These are phyloP conservation scores for Apodospora peruviana DNA, from an alignment of 495 filamentous ascomycete species.

Conservation along the genomic window DNA sequence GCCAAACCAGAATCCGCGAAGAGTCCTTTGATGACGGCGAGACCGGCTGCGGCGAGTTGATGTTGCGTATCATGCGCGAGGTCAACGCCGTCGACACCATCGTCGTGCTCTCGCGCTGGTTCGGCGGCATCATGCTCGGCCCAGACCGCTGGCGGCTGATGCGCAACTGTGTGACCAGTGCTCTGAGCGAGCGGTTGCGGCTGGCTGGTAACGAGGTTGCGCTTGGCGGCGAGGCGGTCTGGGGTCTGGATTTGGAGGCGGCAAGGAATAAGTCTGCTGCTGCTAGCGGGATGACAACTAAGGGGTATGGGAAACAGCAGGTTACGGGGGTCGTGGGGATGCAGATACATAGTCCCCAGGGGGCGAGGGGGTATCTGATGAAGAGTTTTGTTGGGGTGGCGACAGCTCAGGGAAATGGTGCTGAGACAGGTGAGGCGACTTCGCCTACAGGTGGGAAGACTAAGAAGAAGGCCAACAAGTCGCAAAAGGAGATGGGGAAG, in stretches of 20 bases:
- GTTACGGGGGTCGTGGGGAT: slow-evolving; percentile 35
- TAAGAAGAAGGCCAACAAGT: slow-evolving; percentile 40
- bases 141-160: slow-evolving; percentile 67
- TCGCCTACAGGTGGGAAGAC: not conserved
- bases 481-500: slow-evolving; percentile 35
- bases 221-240: slow-evolving; percentile 53
- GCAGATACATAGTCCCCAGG: slow-evolving; percentile 64
- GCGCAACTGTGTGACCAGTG: slow-evolving; percentile 40
- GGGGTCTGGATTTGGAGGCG: slow-evolving; percentile 74
- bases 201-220: slow-evolving; percentile 31
- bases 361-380: slow-evolving; percentile 54
- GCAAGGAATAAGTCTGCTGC: slow-evolving; percentile 33
- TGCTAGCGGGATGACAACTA: slow-evolving; percentile 17
- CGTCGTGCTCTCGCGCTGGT: slow-evolving; percentile 91
- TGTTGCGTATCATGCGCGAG: slow-evolving; percentile 75
- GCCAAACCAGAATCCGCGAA: slow-evolving; percentile 50
- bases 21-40: slow-evolving; percentile 94
- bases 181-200: slow-evolving; percentile 40
- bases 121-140: slow-evolving; percentile 79
- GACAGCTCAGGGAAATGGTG: slow-evolving; percentile 5
- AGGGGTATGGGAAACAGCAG: slow-evolving; percentile 10
- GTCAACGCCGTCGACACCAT: slow-evolving; percentile 75
- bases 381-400: slow-evolving; percentile 49
- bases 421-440: slow-evolving; percentile 1
- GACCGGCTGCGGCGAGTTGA: slow-evolving; percentile 71